Evolutionary conservation across 1,139 yeast species (phyloP).

Genomic region (Lodderomyces metapsilosis): DNA sequence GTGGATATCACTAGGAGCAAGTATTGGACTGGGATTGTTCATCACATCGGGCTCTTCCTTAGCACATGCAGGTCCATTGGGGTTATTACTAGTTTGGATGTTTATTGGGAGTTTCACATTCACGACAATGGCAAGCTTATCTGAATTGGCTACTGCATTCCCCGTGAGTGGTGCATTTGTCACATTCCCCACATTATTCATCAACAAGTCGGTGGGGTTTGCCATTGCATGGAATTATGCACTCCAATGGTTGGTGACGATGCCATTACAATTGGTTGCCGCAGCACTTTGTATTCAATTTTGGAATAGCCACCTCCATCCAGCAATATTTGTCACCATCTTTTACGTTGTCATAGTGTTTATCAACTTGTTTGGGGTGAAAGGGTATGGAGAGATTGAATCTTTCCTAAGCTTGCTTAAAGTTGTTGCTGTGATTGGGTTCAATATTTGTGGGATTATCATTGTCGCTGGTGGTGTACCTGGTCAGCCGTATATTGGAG

Average conservation of each 20-base stretch:
- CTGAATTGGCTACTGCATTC: constrained; percentile 40
- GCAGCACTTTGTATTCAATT: constrained; percentile 35
- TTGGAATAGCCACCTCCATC: constrained; percentile 27
- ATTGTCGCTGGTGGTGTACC: constrained; percentile 37
- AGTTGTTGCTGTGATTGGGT: constrained; percentile 32
- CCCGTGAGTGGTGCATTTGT: constrained; percentile 42
- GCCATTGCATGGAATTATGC: constrained; percentile 46
- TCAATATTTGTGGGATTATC: constrained; percentile 28
- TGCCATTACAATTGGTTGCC: constrained; percentile 41
- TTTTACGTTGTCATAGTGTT: constrained; percentile 29
- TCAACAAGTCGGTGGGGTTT: constrained; percentile 38
- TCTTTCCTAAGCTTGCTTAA: constrained; percentile 29
- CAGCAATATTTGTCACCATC: constrained; percentile 32
- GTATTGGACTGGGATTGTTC: constrained; percentile 43
- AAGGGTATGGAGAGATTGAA: constrained; percentile 39
- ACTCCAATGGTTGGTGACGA: constrained; percentile 37
- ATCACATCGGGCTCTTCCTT: constrained; percentile 35
- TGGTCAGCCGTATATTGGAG: constrained; percentile 29
- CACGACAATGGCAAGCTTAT: constrained; percentile 34
- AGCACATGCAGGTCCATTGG: constrained; percentile 37
- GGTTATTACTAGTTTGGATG: constrained; percentile 32
- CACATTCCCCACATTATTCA: constrained; percentile 36
- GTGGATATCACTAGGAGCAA: constrained; percentile 43
- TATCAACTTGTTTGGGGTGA: constrained; percentile 35
- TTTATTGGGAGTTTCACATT: constrained; percentile 32